A percentile compares a stretch with the other conserved stretches of the same genome.
Conservation (phyloP, 1,139 yeast species). For the Spathaspora sp. region DNA sequence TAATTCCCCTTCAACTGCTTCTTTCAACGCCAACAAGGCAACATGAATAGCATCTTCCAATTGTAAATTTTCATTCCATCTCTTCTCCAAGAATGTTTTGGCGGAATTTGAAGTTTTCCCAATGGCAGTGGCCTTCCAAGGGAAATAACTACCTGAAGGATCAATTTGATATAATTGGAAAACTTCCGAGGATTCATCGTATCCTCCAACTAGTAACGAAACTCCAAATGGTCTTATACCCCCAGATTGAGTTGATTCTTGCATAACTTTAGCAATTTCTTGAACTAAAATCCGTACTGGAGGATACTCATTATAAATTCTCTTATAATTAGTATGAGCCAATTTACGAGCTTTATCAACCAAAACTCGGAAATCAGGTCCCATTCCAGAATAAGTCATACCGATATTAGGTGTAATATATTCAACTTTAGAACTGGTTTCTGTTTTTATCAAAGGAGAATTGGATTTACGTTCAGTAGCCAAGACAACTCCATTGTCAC, state of each 20-base stretch:
- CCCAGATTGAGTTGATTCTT: slow-evolving; percentile 96
- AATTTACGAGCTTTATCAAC: slow-evolving; percentile 92
- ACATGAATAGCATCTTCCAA: slow-evolving; percentile 98
- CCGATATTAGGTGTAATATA: slow-evolving; percentile 93
- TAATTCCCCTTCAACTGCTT: slow-evolving; percentile 97
- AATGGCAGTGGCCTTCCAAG: slow-evolving; percentile 99
- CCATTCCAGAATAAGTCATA: slow-evolving; percentile 97
- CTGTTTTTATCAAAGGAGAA: slow-evolving; percentile 74
- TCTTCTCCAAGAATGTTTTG: slow-evolving; percentile 92
- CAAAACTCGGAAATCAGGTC: slow-evolving; percentile 95
- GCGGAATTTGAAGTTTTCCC: slow-evolving; percentile 95
- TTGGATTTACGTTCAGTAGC: slow-evolving; percentile 94
- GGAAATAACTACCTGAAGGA: slow-evolving; percentile 97
- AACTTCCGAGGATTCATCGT: slow-evolving; percentile 73
- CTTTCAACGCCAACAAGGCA: slow-evolving; percentile 90
- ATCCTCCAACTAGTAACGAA: slow-evolving; percentile 89
- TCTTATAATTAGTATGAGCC: slow-evolving; percentile 89
- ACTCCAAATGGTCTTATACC: slow-evolving; percentile 99
- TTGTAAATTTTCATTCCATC: slow-evolving; percentile 97
- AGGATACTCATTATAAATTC: slow-evolving; percentile 94
- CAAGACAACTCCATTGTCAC: slow-evolving; percentile 92
- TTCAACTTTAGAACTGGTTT: slow-evolving; percentile 76
- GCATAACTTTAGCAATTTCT: slow-evolving; percentile 95
- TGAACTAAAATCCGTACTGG: slow-evolving; percentile 94
- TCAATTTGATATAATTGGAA: slow-evolving; percentile 94